Base-by-base conservation (phyloP, 1,139 yeast species). In the Nakaseomyces bracarensis region DNA sequence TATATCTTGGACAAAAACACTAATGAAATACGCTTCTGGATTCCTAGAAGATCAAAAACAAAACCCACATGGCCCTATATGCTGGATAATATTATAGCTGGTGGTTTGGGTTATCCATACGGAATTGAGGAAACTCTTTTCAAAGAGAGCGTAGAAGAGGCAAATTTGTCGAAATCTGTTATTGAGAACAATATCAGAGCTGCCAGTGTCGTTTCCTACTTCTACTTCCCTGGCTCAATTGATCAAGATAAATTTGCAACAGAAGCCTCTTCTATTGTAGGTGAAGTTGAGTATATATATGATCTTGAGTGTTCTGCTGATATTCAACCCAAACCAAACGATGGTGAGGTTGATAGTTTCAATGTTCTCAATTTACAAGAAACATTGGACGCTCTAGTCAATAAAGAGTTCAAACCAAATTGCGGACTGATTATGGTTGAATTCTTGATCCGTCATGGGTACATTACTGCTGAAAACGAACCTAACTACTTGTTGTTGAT, bases 81-180 rank as follows among this genome's bases (percentile, higher is more conserved):
- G 84, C 71, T 87, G 36, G 98, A 91, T 60, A 91, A 89, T 58
- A 85, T 94, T 1, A 85, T 91, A 4, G 98, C 96, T 0, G 98
- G 98, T 1, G 98, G 98, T 0, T 59, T 91, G 16, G 96, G 95
- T 0, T 71, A 80, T 57, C 96, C 95, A 0, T 68, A 76, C 51
- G 87, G 91, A 0, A 65, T 81, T 2, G 67, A 69, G 57, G 95
- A 85, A 39, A 89, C 97, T 0, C 77, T 80, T 3, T 53, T 84
- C 16, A 91, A 91, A 58, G 98, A 91, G 58, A 79, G 95, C 52
- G 71, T 68, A 47, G 98, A 91, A 56, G 98, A 91, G 57, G 98
- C 96, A 0, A 95, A 95, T 0, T 63, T 91, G n/a, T 50, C 58
- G 0, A 68, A 67, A 34, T 69, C 65, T 0, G 74, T 75, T 49